Base-by-base conservation (phyloP, 2,329 filamentous ascomycete species). In the Knufia fluminis region DNA sequence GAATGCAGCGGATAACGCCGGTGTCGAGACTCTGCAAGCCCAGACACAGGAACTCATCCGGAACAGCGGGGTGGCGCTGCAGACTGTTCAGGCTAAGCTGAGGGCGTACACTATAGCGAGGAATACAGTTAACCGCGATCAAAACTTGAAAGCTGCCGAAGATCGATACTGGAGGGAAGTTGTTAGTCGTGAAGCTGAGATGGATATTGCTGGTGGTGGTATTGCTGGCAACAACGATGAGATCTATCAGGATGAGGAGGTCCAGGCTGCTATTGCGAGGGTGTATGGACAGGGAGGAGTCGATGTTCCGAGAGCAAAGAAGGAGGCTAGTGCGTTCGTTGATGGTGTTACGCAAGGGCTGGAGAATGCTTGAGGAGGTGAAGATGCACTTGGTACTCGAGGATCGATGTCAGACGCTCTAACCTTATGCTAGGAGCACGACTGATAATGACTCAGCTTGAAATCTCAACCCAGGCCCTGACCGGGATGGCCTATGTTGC, bases 81-180 rank as follows among this genome's bases (percentile, higher is more conserved):
- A 79, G 38, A 68, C 68, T 3, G 73, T 78, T 10, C 77, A 81
- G 62, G 76, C 78, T 48, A 88, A 83, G 64, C 65, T 94, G 52
- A 81, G 78, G 57, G 86, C 85, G 0, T 69, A 86, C 32, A 85
- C 80, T 6, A 80, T 94, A 50, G 70, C 94, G 40, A 79, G 84
- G 63, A 96, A 96, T 69, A 86, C 87, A 2, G 77, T 86, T 14
- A 73, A 84, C 50, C 72, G 90, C 49, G 86, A 96, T 67, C 75
- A 79, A 54, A 77, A 76, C 38, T 69, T 96, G 64, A 79, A 89
- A 52, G 72, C 67, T 2, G 76, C 77, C 51, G 76, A 77, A 44
- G 77, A 83, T 57, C 75, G 73, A 14, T 96, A 96, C 68, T 97
- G 91, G 91, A 64, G 61, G 47, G 61, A 64, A 10, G 66, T 70